Base-by-base conservation (phyloP, 1,284 basidiomycete genomes). In the Thecaphora frezii region DNA sequence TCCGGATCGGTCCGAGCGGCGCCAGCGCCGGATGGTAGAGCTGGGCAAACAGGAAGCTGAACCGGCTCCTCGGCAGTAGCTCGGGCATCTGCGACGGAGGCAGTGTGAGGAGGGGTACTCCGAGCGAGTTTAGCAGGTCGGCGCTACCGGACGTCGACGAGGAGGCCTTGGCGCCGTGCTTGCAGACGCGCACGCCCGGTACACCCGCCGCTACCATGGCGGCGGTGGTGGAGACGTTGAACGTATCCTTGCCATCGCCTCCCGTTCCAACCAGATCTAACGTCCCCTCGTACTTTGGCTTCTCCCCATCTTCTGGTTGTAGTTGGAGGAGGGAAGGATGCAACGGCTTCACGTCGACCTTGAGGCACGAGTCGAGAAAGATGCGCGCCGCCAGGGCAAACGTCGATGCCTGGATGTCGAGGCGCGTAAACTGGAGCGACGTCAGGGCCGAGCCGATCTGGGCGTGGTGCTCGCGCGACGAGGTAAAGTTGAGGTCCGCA, bases 161-260 rank as follows among this genome's bases (percentile, higher is more conserved):
- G 1, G 92, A 92, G 1, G 94, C 94, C 75, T 88, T 85, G 65
- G 88, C 91, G 18, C 94, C 94, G 79, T 97, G 94, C 92, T 97
- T 97, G 80, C 93, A 87, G 0, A 97, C 91, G 47, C 91, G 84
- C 1, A 91, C 89, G 16, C 94, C 94, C 1, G 61, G 65, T 0
- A 93, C 90, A 16, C 94, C 94, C 19, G 92, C 92, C 23, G 93
- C 93, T 19, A 98, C 91, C 58, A 98, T 86, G 3, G 87, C 93
- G 1, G 94, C 94, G 0, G 92, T 90, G 0, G 94, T 97, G 73
- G 91, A 94, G 42, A 97, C 93, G 79, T 98, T 97, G 84, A 94
- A 98, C 0, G 94, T 89, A 74, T 97, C 91, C 81, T 94, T 88
- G 0, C 93, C 93, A 81, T 97, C 94, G 13, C 94, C 94, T n/a